Base-by-base conservation (phyloP, 257 asterid genomes). In the Lantana camara region DNA sequence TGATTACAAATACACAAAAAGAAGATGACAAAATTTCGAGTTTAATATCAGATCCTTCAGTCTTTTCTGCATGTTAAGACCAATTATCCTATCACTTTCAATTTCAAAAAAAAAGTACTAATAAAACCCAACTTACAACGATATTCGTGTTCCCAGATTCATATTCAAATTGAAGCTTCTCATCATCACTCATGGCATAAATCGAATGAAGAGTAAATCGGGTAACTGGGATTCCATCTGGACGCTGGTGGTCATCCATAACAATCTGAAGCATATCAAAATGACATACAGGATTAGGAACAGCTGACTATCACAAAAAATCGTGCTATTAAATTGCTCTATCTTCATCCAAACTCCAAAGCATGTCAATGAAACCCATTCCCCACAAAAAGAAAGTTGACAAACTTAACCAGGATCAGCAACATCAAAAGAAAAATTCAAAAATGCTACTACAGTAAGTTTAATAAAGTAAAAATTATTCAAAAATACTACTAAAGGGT, bases 191-290 rank as follows among this genome's bases (percentile, higher is more conserved):
- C 70, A 79, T 66, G 65, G 95, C 95, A 79, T 90, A 87, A 27
- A 93, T 83, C n/a, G 96, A 93, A 46, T 80, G 88, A 63, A 90
- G 99, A 49, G 92, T 85, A 76, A 93, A 90, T 67, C 85, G 83
- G 4, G 96, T 88, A 50, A 87, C 96, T 0, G 99, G 96, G 57
- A 94, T 94, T 64, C 97, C 99, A 84, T 94, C 99, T 16, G 90
- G 73, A 13, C 95, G 85, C 72, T 84, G 97, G 78, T 90, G 99
- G 77, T 94, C 97, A 75, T 90, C 99, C 97, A 94, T 90, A 52
- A 88, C 91, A 80, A 94, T 90, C 99, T 94, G 95, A 77, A 67
- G 62, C 63, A 70, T 70, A 73, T 67, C 37, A 56, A 68, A 29
- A 61, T 70, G 50, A 46, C 17, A 60, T 5, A 59, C 23, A 55